A percentile compares a stretch with the other conserved stretches of the same genome.
Evolutionary conservation across 257 asterid genomes (phyloP).

Genomic region (Solanum rostratum): DNA sequence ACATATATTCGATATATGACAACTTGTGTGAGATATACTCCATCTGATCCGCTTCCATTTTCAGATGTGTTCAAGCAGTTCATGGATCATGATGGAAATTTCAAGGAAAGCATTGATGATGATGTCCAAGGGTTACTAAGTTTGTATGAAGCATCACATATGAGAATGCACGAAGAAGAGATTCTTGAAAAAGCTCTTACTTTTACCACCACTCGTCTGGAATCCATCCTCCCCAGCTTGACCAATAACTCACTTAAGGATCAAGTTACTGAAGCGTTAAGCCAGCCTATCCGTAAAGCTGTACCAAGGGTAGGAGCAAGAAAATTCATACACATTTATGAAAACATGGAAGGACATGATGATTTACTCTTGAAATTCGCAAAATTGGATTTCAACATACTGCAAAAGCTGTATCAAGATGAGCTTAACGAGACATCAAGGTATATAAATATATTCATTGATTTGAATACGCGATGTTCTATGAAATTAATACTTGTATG

Average conservation of each 20-base stretch:
- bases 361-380: conserved; percentile 5
- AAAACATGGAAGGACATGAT: background rate
- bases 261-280: conserved; percentile 7
- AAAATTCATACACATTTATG: conserved; percentile 9
- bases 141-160: conserved; percentile 23
- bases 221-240: background rate
- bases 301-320: conserved; percentile 9
- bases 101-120: background rate
- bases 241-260: background rate
- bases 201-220: conserved; percentile 5
- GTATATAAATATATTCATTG: too few species aligned
- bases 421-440: background rate
- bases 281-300: conserved; percentile 8
- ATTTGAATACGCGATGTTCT: background rate
- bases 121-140: conserved; percentile 11
- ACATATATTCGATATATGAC: too few species aligned
- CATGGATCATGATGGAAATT: background rate
- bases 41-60: too few species aligned
- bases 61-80: conserved; percentile 14
- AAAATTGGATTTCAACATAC: conserved; percentile 12
- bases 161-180: background rate
- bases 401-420: conserved; percentile 8
- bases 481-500: background rate
- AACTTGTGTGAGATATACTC: too few species aligned
- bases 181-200: conserved; percentile 13